Evolutionary conservation across 148 eudicot species (phyloP).

Genomic region (Hydrangea macrophylla): DNA sequence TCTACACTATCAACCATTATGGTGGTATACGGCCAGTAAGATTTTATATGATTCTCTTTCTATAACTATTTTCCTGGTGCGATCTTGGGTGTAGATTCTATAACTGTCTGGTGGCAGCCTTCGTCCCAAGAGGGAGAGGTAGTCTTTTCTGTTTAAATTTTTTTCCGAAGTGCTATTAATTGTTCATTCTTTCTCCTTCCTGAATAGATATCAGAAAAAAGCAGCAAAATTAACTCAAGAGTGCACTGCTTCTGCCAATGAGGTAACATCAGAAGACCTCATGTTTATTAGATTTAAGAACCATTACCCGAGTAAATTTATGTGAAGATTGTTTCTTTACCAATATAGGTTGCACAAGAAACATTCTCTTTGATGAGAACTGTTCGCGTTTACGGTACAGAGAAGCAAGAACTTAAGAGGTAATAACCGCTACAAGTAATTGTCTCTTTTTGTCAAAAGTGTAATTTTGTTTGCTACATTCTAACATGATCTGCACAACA

Average conservation of each 20-base stretch:
- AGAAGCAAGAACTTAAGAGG: conserved; percentile 84
- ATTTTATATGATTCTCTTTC: conserved; percentile 15
- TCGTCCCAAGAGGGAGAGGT: too few species aligned
- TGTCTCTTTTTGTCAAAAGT: not conserved
- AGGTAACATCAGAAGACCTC: conserved; percentile 43
- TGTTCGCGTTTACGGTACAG: conserved; percentile 97
- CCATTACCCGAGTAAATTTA: not conserved
- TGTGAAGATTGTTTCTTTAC: conserved; percentile 10
- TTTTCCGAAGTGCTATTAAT: not conserved
- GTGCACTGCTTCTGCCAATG: conserved; percentile 89
- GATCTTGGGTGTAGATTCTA: too few species aligned
- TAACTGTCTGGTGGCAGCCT: not conserved
- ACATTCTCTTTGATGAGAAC: conserved; percentile 94
- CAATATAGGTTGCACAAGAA: conserved; percentile 87
- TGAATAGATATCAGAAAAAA: conserved; percentile 90
- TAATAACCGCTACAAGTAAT: conserved; percentile 18
- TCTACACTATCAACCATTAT: conserved; percentile 57
- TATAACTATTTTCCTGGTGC: not conserved
- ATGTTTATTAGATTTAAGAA: not conserved
- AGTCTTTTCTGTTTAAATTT: not conserved
- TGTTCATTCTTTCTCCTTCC: conserved; percentile 6
- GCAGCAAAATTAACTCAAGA: conserved; percentile 89
- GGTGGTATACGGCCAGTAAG: conserved; percentile 89
- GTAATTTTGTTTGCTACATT: not conserved
- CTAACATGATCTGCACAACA: not conserved